Conservation (phyloP, 1,139 yeast genomes). For the Yamadazyma membranifaciens region DNA sequence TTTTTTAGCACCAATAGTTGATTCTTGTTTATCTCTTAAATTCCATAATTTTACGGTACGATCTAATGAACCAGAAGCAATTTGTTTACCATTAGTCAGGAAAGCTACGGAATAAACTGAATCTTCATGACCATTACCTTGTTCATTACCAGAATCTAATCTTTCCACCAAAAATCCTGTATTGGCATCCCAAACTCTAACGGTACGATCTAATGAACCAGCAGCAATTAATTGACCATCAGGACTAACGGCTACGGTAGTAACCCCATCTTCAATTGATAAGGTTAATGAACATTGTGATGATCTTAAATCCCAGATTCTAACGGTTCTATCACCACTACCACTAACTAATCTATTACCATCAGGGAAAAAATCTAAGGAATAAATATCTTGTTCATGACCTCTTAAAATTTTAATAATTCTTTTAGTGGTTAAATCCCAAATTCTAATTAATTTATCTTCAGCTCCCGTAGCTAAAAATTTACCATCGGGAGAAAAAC, state of each 20-base stretch:
- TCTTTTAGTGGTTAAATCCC: conserved; percentile 90
- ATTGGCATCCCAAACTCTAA: conserved; percentile 95
- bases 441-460: conserved; percentile 92
- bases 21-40: conserved; percentile 58
- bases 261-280: conserved; percentile 95
- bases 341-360: conserved; percentile 95
- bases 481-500: conserved; percentile 96
- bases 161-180: conserved; percentile 93
- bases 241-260: conserved; percentile 96
- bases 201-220: conserved; percentile 93
- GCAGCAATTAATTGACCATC: conserved; percentile 95
- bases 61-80: conserved; percentile 93
- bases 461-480: conserved; percentile 97
- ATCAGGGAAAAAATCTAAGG: conserved; percentile 92
- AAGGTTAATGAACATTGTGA: conserved; percentile 89
- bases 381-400: conserved; percentile 96
- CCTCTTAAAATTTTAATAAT: conserved; percentile 88
- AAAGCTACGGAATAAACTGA: conserved; percentile 95
- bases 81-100: conserved; percentile 87
- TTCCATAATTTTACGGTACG: conserved; percentile 97
- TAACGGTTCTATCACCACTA: conserved; percentile 93
- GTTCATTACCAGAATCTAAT: conserved; percentile 83
- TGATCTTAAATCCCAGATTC: conserved; percentile 93
- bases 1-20: conserved; percentile 38
- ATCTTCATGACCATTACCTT: conserved; percentile 93